Evolutionary conservation across 768 basidiomycete species (phyloP).

Genomic region (Megacollybia marginata): DNA sequence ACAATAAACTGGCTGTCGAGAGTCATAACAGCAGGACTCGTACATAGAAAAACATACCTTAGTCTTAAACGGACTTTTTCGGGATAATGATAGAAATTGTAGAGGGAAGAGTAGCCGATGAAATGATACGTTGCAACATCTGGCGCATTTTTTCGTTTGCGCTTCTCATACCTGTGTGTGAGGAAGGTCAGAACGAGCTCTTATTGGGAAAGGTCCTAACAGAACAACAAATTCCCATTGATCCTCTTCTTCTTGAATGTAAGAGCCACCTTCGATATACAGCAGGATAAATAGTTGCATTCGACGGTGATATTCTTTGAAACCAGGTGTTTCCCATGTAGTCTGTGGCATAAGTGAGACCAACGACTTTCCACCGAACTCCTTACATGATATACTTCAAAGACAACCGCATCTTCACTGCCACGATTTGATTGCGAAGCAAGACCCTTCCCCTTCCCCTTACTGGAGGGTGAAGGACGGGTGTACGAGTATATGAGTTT

Average conservation of each 20-base stretch:
- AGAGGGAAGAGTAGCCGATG: conserved; percentile 88
- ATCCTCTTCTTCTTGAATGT: conserved; percentile 90
- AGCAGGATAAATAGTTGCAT: conserved; percentile 95
- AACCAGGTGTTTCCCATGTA: conserved; percentile 81
- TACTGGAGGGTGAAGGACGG: conserved; percentile 37
- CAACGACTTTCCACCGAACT: background rate
- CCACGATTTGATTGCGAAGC: conserved; percentile 29
- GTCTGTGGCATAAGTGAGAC: conserved; percentile 35
- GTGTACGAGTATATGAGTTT: conserved; percentile 71
- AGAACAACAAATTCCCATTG: conserved; percentile 88
- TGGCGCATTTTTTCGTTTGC: conserved; percentile 43
- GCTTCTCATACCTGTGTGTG: conserved; percentile 80
- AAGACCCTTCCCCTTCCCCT: conserved; percentile 49
- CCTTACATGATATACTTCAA: conserved; percentile 86
- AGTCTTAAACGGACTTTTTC: conserved; percentile 82
- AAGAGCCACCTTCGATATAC: conserved; percentile 94
- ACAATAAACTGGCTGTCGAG: conserved; percentile 84
- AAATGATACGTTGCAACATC: conserved; percentile 76
- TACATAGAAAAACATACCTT: conserved; percentile 42
- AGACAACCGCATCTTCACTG: conserved; percentile 60
- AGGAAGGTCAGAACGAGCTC: background rate
- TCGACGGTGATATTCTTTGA: conserved; percentile 80
- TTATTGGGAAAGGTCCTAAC: conserved; percentile 36
- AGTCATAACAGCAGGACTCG: background rate
- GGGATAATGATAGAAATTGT: conserved; percentile 94